phyloP scores from a whole-genome alignment of 1,139 yeast genomes.

The Candida albicans region DNA sequence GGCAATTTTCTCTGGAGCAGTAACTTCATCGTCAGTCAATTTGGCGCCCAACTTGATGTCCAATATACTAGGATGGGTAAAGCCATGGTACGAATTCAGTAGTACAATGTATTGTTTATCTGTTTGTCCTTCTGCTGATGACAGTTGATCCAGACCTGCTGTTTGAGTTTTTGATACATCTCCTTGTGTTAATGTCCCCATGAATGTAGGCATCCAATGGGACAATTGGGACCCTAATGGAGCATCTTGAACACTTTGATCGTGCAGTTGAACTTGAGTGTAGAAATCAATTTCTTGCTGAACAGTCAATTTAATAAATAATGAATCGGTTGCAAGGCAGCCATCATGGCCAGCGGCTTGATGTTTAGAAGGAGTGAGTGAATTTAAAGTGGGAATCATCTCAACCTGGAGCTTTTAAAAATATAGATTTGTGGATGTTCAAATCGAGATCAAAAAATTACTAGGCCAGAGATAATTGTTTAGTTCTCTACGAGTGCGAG shows the following conservation, averaged over 20 bases:
- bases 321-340: slow-evolving; percentile 49
- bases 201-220: slow-evolving; percentile 54
- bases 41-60: slow-evolving; percentile 81
- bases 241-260: slow-evolving; percentile 18
- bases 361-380: slow-evolving; percentile 26
- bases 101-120: slow-evolving; percentile 55
- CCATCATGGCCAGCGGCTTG: slow-evolving; percentile 95
- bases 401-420: not conserved
- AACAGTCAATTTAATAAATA: slow-evolving; percentile 70
- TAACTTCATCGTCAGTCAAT: slow-evolving; percentile 61
- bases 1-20: slow-evolving; percentile 56
- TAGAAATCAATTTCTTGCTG: slow-evolving; percentile 75
- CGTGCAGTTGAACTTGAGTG: slow-evolving; percentile 27
- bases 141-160: slow-evolving; percentile 3
- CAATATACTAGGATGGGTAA: slow-evolving; percentile 63
- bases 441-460: not conserved
- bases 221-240: slow-evolving; percentile 37
- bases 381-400: slow-evolving; percentile 1
- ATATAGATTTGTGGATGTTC: not conserved
- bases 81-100: slow-evolving; percentile 67
- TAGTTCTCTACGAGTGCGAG: no score
- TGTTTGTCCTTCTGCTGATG: slow-evolving; percentile 7
- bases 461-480: no score
- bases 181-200: slow-evolving; percentile 42
- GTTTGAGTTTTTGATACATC: slow-evolving; percentile 8